Evolutionary conservation across 805 yeast genomes (phyloP).

Genomic region (Lipomyces mesembrius): DNA sequence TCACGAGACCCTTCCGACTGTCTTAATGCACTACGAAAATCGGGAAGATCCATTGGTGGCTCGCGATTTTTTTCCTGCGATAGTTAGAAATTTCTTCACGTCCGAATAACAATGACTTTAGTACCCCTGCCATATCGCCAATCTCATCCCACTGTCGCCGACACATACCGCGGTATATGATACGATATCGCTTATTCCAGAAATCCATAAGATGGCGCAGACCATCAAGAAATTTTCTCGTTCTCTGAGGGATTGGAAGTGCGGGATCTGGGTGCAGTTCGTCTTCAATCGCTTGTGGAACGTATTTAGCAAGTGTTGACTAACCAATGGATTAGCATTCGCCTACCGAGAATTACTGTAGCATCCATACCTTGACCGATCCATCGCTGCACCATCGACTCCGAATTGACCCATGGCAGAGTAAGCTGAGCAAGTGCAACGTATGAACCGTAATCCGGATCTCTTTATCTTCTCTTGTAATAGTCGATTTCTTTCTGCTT

Average conservation of each 20-base stretch:
- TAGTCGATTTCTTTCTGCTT: conserved; percentile 12
- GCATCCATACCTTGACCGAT: conserved; percentile 18
- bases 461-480: conserved; percentile 31
- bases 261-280: conserved; percentile 57
- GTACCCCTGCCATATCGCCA: conserved; percentile 38
- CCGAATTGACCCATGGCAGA: conserved; percentile 68
- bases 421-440: conserved; percentile 60
- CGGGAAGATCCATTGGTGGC: conserved; percentile 23
- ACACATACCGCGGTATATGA: conserved; percentile 50
- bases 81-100: background rate
- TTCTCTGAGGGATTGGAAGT: conserved; percentile 49
- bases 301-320: conserved; percentile 48
- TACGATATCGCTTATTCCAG: conserved; percentile 63
- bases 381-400: conserved; percentile 73
- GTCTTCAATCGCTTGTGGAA: conserved; percentile 55
- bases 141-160: conserved; percentile 58
- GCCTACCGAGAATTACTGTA: background rate
- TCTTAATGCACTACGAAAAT: conserved; percentile 23
- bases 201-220: conserved; percentile 65
- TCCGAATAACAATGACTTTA: background rate
- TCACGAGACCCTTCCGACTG: conserved; percentile 69
- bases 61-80: conserved; percentile 26
- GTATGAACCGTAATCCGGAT: conserved; percentile 62
- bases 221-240: conserved; percentile 77
- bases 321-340: conserved; percentile 42